Evolutionary conservation across 2,329 filamentous ascomycete species (phyloP).

Genomic region (Claviceps arundinis): DNA sequence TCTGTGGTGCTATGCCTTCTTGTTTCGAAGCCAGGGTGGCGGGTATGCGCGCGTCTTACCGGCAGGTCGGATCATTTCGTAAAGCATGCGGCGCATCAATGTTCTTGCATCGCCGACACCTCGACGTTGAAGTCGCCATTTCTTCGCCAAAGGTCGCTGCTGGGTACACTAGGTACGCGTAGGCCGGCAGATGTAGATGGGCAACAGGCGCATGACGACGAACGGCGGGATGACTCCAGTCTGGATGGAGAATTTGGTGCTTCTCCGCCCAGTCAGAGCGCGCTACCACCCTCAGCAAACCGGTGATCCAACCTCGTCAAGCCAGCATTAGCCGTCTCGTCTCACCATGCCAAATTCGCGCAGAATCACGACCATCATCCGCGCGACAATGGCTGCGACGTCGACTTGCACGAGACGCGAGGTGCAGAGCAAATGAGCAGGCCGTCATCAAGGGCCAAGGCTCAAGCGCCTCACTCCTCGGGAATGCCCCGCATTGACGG

Average conservation of each 20-base stretch:
- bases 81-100: conserved; percentile 17
- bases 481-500: not conserved
- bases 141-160: not conserved
- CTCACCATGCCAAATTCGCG: not conserved
- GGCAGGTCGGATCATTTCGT: conserved; percentile 19
- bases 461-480: not conserved
- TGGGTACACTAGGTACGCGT: not conserved
- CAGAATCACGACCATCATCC: not conserved
- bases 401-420: not conserved
- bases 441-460: not conserved
- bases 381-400: not conserved
- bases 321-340: not conserved
- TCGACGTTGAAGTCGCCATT: conserved; percentile 8
- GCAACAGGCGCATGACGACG: not conserved
- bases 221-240: not conserved
- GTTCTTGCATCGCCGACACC: conserved; percentile 22
- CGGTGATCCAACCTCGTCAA: not conserved
- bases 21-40: not conserved
- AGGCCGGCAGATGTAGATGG: not conserved
- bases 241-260: not conserved
- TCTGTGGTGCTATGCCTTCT: not conserved
- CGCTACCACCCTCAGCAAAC: not conserved
- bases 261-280: not conserved
- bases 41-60: conserved; percentile 10
- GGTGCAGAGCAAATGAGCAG: not conserved